These are phyloP conservation scores for Fraxinus anomala DNA, from an alignment of 257 asterid species.

Conservation along the genomic window DNA sequence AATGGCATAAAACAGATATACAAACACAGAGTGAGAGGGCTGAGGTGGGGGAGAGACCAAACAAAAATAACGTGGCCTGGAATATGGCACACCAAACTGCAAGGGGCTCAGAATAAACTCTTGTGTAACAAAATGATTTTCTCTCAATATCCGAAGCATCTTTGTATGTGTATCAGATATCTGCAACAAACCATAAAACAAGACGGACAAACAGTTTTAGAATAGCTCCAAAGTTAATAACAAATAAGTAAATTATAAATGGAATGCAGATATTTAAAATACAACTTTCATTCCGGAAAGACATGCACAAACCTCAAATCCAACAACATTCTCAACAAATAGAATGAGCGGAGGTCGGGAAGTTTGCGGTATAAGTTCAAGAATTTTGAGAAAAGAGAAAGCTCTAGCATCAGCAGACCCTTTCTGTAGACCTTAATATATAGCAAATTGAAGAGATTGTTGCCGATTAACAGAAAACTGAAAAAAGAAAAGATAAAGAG, in stretches of 20 bases:
- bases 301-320: constrained; percentile 80
- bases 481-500: background rate
- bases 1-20: background rate
- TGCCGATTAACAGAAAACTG: constrained; percentile 9
- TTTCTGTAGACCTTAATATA: constrained; percentile 80
- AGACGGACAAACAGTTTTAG: constrained; percentile 16
- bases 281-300: constrained; percentile 1
- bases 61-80: constrained; percentile 96
- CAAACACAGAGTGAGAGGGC: background rate
- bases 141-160: constrained; percentile 69
- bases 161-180: constrained; percentile 83
- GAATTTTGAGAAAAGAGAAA: constrained; percentile 73
- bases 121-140: constrained; percentile 69
- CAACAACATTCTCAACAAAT: constrained; percentile 97
- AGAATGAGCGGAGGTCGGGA: constrained; percentile 71
- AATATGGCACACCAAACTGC: constrained; percentile 93
- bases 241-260: background rate
- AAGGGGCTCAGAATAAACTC: constrained; percentile 90
- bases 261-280: background rate
- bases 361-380: constrained; percentile 76
- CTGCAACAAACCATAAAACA: constrained; percentile 46
- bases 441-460: constrained; percentile 26
- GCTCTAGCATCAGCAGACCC: constrained; percentile 96
- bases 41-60: constrained; percentile 54
- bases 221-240: constrained; percentile 9